Evolutionary conservation across 352 stramenopile species (phyloP).

Genomic region (Sclerospora graminicola): DNA sequence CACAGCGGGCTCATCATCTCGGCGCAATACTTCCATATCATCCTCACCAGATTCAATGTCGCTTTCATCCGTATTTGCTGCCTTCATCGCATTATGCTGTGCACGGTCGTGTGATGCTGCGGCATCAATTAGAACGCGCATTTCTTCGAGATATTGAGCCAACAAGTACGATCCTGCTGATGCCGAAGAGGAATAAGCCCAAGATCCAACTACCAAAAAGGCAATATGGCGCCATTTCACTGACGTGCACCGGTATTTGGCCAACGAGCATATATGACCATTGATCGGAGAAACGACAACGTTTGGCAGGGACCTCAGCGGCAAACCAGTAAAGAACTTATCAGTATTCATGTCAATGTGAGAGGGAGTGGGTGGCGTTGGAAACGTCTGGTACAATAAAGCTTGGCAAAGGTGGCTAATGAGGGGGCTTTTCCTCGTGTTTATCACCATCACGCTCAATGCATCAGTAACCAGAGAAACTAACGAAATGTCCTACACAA

Average conservation of each 20-base stretch:
- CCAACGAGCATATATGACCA: slow-evolving; percentile 26
- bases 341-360: slow-evolving; percentile 9
- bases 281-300: slow-evolving; percentile 23
- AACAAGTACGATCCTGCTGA: slow-evolving; percentile 22
- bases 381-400: slow-evolving; percentile 52
- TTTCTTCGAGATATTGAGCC: slow-evolving; percentile 37
- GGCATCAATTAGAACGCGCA: slow-evolving; percentile 29
- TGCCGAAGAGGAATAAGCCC: slow-evolving; percentile 27
- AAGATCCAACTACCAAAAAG: slow-evolving; percentile 50
- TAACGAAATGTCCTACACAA: slow-evolving; percentile 36
- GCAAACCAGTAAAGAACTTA: slow-evolving; percentile 18
- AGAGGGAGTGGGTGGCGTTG: slow-evolving; percentile 4
- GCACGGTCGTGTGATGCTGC: slow-evolving; percentile 6
- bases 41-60: slow-evolving; percentile 20
- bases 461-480: slow-evolving; percentile 31
- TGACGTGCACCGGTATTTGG: slow-evolving; percentile 32
- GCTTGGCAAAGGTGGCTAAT: slow-evolving; percentile 45
- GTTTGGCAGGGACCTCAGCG: slow-evolving; percentile 21
- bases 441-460: slow-evolving; percentile 26
- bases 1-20: slow-evolving; percentile 13
- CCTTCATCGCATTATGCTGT: slow-evolving; percentile 3
- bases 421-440: slow-evolving; percentile 29
- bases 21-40: slow-evolving; percentile 19
- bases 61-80: slow-evolving; percentile 5
- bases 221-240: slow-evolving; percentile 38